Percentiles rank a stretch among this genome's conserved stretches.
Conservation (phyloP, 148 eudicot genomes). For the Heliamphora exappendiculata region DNA sequence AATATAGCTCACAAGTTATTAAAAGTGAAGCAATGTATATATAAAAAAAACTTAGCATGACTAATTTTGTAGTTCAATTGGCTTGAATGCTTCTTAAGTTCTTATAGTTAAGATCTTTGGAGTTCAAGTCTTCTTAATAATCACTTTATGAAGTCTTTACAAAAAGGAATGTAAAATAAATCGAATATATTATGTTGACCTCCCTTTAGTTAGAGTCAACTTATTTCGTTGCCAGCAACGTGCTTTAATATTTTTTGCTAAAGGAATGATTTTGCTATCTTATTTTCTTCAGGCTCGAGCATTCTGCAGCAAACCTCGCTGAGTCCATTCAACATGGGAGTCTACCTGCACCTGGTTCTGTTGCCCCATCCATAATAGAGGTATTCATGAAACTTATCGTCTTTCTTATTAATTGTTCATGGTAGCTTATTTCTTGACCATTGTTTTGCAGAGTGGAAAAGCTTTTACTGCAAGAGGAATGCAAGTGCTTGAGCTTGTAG, state of each 20-base stretch:
- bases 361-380: slow-evolving; percentile 80
- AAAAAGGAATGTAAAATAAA: neutral
- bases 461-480: slow-evolving; percentile 86
- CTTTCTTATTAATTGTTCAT: slow-evolving; percentile 11
- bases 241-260: neutral
- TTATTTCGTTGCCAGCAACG: neutral
- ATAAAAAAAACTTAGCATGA: neutral
- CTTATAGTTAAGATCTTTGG: neutral
- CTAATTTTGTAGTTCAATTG: neutral
- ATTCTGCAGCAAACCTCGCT: slow-evolving; percentile 63
- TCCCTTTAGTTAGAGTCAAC: neutral
- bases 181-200: neutral
- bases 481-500: slow-evolving; percentile 87
- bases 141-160: neutral
- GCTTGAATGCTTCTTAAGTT: neutral
- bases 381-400: slow-evolving; percentile 25
- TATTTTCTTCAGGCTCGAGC: slow-evolving; percentile 62
- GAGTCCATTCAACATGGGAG: slow-evolving; percentile 73
- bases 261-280: neutral
- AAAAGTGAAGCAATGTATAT: too few species aligned
- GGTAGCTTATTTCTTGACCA: slow-evolving; percentile 2
- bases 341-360: slow-evolving; percentile 46
- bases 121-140: neutral
- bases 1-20: neutral
- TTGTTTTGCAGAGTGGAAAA: slow-evolving; percentile 62